Evolutionary conservation across 148 eudicot species (phyloP).

Genomic region (Fagopyrum tataricum): DNA sequence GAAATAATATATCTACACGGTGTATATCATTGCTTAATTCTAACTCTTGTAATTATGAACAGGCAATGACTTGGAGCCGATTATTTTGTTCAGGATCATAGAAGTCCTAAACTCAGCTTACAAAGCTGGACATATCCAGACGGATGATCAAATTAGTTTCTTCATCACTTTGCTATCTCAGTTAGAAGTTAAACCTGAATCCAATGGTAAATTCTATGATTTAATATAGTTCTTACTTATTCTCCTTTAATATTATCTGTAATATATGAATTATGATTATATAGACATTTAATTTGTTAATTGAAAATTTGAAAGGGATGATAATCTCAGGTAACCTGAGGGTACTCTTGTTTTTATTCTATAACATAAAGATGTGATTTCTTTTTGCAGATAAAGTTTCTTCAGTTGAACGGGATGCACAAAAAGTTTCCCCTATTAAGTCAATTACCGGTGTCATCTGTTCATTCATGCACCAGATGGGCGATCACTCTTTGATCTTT

Average conservation of each 20-base stretch:
- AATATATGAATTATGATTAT: background rate
- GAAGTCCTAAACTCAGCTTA: constrained; percentile 73
- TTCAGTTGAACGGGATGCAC: constrained; percentile 25
- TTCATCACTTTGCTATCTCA: constrained; percentile 70
- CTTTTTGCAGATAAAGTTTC: constrained; percentile 39
- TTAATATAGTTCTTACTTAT: background rate
- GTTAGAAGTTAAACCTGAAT: constrained; percentile 48
- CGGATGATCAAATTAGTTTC: constrained; percentile 73
- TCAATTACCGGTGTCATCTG: constrained; percentile 45
- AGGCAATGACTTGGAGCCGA: constrained; percentile 62
- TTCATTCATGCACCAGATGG: constrained; percentile 63
- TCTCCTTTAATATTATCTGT: background rate
- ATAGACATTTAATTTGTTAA: background rate
- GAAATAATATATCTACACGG: background rate
- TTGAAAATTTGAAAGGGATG: no score
- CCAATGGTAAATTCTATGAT: background rate
- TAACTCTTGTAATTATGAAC: constrained; percentile 16
- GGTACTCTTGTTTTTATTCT: background rate
- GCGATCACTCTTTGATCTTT: constrained; percentile 59
- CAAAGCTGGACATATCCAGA: constrained; percentile 62
- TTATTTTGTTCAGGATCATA: constrained; percentile 52
- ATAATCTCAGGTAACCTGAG: background rate
- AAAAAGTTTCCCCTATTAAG: constrained; percentile 34
- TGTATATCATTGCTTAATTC: background rate
- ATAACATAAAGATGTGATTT: background rate